Evolutionary conservation across 1,284 basidiomycete species (phyloP), one percentile per base, ranked within the genome.

Genomic region (Puccinia triticina): DNA sequence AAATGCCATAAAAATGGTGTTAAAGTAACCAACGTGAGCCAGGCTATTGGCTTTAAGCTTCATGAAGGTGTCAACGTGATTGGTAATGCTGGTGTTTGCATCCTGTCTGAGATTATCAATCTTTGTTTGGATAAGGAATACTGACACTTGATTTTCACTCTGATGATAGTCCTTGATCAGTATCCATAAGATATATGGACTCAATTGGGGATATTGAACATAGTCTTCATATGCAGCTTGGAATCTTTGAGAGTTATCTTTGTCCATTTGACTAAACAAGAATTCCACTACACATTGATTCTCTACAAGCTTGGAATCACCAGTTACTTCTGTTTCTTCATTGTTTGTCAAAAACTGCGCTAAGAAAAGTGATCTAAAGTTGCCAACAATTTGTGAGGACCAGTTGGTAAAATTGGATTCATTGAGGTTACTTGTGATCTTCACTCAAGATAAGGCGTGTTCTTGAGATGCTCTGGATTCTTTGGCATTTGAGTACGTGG

Each of bases 201-300:
- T 59, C 11, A 7, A 59, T 59, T 59, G n/a, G 14, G 23, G 23
- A n/a, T n/a, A 29, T 59, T 59, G 26, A 26, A 59, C 57, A 26
- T 59, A 2, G 23, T 59, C 26, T n/a, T 59, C n/a, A n/a, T 59
- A 59, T n/a, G 23, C n/a, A 7, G 26, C 5, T 59, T 59, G 57
- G n/a, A 59, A 59, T 59, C 57, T 59, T 29, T 59, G n/a, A 11
- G 57, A 59, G 57, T 59, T 59, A n/a, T n/a, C 26, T n/a, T 59
- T 12, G 14, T 59, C 57, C 57, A 59, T 59, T 59, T 12, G 3
- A 26, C 57, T 12, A 59, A 59, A 59, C 2, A 59, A 4, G n/a
- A 59, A 59, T 29, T 59, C n/a, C 2, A 59, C n/a, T 5, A 59
- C 26, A n/a, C 57, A 59, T 59, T n/a, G 2, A 8, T 29, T 26